Evolutionary conservation across 2,329 filamentous ascomycete species (phyloP).

Genomic region (Microascus cirrosus): DNA sequence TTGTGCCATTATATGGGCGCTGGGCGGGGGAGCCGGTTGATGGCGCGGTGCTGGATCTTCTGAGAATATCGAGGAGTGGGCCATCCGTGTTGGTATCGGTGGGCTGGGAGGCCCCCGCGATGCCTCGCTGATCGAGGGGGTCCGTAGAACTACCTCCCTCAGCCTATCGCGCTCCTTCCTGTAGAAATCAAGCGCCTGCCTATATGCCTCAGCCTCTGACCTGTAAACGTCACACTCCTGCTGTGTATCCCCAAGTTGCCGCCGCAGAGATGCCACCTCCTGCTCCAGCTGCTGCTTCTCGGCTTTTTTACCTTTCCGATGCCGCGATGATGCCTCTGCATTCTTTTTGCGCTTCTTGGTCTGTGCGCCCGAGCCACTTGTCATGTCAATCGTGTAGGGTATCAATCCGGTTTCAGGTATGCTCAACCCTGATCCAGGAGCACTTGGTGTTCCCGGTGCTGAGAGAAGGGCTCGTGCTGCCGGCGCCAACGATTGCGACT

Average conservation of each 20-base stretch:
- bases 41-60: not conserved
- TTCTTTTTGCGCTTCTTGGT: not conserved
- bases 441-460: not conserved
- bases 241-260: not conserved
- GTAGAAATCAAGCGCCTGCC: not conserved
- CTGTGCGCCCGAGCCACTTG: not conserved
- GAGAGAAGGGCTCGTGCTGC: not conserved
- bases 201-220: not conserved
- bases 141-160: not conserved
- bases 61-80: not conserved
- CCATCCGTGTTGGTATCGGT: not conserved
- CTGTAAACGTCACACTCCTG: no score
- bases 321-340: not conserved
- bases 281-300: not conserved
- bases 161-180: not conserved
- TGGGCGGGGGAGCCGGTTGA: not conserved
- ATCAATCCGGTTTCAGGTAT: not conserved
- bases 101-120: not conserved
- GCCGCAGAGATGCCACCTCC: not conserved
- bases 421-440: not conserved
- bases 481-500: not conserved
- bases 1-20: not conserved
- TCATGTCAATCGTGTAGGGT: not conserved
- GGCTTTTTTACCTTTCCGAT: not conserved
- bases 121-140: not conserved